Evolutionary conservation across 495 filamentous ascomycete genomes (phyloP).

Genomic region (Glonium stellatum): DNA sequence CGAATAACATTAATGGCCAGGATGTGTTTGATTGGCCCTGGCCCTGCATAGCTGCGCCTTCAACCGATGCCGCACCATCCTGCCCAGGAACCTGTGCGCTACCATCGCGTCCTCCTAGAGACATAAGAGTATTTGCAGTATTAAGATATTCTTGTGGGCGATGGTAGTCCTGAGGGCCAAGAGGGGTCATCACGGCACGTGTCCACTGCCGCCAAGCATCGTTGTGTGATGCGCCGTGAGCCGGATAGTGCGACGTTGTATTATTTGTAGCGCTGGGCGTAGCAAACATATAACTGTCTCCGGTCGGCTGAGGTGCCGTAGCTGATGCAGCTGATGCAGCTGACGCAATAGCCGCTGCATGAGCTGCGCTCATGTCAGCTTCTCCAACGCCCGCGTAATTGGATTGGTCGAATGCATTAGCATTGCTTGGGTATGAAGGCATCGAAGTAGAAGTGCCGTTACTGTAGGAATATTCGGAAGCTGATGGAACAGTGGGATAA

Average conservation of each 20-base stretch:
- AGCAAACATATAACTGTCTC: background rate
- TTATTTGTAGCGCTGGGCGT: background rate
- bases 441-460: conserved; percentile 7
- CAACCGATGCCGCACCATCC: conserved; percentile 6
- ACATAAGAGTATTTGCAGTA: conserved; percentile 28
- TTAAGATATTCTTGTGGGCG: conserved; percentile 23
- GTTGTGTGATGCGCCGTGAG: conserved; percentile 9
- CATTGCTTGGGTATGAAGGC: conserved; percentile 6
- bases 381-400: conserved; percentile 13
- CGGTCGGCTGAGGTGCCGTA: background rate
- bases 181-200: conserved; percentile 11
- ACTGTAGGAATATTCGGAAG: conserved; percentile 9
- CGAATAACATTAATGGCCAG: conserved; percentile 21
- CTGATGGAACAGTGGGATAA: conserved; percentile 2
- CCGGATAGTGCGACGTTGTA: conserved; percentile 4
- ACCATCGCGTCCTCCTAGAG: conserved; percentile 23
- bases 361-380: conserved; percentile 16
- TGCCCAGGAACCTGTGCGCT: conserved; percentile 9
- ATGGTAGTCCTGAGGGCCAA: conserved; percentile 16
- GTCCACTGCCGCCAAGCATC: conserved; percentile 22
- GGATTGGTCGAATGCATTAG: conserved; percentile 8
- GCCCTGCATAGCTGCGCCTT: conserved; percentile 8
- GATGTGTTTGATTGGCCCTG: conserved; percentile 2
- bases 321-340: conserved; percentile 7
- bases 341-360: conserved; percentile 21